phyloP scores from a whole-genome alignment of 2,329 filamentous ascomycete species.

The Fusarium hostae region DNA sequence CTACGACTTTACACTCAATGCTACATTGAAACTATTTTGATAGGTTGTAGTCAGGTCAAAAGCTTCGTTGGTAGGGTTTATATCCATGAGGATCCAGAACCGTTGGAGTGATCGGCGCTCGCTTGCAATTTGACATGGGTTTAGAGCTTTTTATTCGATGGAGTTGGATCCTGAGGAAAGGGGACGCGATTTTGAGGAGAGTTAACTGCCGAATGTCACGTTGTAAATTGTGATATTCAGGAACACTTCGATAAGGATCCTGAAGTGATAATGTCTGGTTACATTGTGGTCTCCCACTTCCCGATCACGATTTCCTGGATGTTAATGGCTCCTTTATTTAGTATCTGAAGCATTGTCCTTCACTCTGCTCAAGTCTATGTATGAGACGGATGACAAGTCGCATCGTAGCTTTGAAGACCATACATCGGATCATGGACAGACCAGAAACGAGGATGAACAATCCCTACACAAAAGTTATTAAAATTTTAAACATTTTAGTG shows the following conservation, averaged over 20 bases:
- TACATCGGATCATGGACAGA: neutral
- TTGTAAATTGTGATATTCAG: slow-evolving; percentile 15
- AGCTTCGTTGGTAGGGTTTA: neutral
- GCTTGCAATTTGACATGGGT: slow-evolving; percentile 1
- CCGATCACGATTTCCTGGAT: neutral
- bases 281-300: neutral
- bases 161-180: neutral
- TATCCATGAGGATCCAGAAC: neutral
- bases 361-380: neutral
- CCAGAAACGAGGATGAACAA: too few relatives aligned
- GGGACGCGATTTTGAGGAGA: neutral
- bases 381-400: neutral
- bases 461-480: too few relatives aligned
- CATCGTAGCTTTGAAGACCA: fast-evolving
- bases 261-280: neutral
- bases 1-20: neutral
- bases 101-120: slow-evolving; percentile 24
- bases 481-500: too few relatives aligned
- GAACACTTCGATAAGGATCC: neutral
- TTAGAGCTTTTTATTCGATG: neutral
- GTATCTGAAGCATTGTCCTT: neutral
- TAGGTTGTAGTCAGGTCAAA: neutral
- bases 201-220: slow-evolving; percentile 14
- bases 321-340: fast-evolving
- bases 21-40: neutral